Evolutionary conservation across 257 asterid genomes (phyloP).

Genomic region (Gentiana dahurica): DNA sequence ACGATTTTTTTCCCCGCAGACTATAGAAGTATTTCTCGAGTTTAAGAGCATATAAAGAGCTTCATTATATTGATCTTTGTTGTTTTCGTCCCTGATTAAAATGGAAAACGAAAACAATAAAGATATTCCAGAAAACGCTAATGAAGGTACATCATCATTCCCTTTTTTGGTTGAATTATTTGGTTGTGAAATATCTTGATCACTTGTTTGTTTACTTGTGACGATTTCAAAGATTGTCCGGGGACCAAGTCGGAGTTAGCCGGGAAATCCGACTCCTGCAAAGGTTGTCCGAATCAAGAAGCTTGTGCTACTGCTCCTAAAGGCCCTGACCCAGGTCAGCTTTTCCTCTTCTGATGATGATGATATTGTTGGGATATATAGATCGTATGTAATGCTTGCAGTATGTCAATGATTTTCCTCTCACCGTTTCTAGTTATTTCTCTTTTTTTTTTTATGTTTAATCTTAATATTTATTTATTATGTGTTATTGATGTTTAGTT

Average conservation of each 20-base stretch:
- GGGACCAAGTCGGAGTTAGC: conserved; percentile 74
- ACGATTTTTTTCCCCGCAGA: no score
- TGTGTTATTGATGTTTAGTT: no score
- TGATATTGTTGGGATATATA: no score
- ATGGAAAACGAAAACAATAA: conserved; percentile 12
- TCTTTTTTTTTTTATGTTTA: no score
- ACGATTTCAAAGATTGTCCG: conserved; percentile 45
- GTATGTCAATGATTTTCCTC: no score
- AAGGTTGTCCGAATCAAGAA: conserved; percentile 82
- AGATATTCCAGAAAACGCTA: conserved; percentile 16
- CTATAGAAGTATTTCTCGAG: no score
- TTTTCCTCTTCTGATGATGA: neutral
- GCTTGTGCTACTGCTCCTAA: conserved; percentile 91
- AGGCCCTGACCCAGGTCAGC: conserved; percentile 83
- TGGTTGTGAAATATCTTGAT: neutral
- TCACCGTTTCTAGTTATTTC: no score
- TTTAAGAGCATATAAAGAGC: no score
- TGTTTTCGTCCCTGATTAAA: neutral
- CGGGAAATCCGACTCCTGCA: conserved; percentile 64
- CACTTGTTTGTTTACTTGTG: neutral
- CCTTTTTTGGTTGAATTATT: neutral
- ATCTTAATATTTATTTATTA: no score
- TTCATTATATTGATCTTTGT: no score
- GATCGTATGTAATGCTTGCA: no score
- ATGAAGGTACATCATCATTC: conserved; percentile 8